Base-by-base conservation (phyloP, 208 protist species). In the Acanthamoeba divionensis region DNA sequence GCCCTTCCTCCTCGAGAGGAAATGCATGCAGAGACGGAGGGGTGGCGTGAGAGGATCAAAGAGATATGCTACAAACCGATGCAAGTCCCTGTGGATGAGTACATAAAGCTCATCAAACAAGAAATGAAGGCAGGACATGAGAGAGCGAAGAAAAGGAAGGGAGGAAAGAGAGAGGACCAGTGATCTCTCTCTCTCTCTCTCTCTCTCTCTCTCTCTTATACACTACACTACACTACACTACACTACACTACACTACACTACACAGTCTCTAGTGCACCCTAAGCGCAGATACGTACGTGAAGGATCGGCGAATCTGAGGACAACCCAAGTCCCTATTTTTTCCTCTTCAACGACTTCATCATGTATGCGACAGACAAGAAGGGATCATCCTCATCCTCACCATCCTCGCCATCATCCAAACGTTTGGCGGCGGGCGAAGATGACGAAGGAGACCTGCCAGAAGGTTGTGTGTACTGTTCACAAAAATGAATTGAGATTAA, bases 301-400 rank as follows among this genome's bases (percentile, higher is more conserved):
- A 54, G 75, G 75, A 12, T 29, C 47, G 75, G 75, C 24, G 75
- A 85, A 31, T 63, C 75, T 18, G 75, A 85, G 50, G 75, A 85
- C 44, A 62, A 62, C 29, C 75, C 44, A 26, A 41, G 29, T 12
- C 48, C 75, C 3, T 85, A 85, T 38, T 85, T 85, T 54, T 85
- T 85, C 47, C 29, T 85, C 21, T 85, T 85, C 75, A 85, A 85
- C 75, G 75, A 85, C 50, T 85, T 85, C 50, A 45, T 85, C 15
- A 85, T 85, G 75, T 85, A 85, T n/a, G n/a, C n/a, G n/a, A n/a
- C n/a, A n/a, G n/a, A n/a, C n/a, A n/a, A n/a, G n/a, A n/a, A n/a
- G n/a, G n/a, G n/a, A n/a, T n/a, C n/a, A n/a, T n/a, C n/a, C n/a
- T n/a, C n/a, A n/a, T n/a, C n/a, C n/a, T n/a, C n/a, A n/a, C n/a